These are phyloP conservation scores for Alternaria consortialis DNA, from an alignment of 2,329 filamentous ascomycete species.

Conservation along the genomic window DNA sequence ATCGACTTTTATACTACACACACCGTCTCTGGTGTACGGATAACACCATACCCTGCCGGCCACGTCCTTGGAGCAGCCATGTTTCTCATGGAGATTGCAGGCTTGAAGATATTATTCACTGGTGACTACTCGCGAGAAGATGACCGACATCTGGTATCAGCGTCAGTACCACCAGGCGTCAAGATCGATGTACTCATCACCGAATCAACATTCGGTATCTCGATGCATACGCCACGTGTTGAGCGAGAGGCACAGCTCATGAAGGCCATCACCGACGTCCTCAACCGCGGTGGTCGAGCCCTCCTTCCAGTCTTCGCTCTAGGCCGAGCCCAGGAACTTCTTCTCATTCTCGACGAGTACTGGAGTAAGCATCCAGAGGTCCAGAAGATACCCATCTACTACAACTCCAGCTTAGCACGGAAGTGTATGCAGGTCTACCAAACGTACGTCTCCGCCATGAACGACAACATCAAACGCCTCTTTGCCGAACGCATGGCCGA, in stretches of 20 bases:
- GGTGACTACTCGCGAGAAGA: constrained; percentile 97
- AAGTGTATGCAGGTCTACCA: constrained; percentile 99
- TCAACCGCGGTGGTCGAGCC: constrained; percentile 91
- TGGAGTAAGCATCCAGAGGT: constrained; percentile 90
- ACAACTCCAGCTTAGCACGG: constrained; percentile 90
- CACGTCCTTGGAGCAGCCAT: constrained; percentile 98
- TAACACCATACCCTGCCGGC: constrained; percentile 95
- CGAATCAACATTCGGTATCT: constrained; percentile 96
- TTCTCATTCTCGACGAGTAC: constrained; percentile 96
- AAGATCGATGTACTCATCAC: constrained; percentile 97
- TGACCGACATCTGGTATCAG: constrained; percentile 93
- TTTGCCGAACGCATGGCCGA: constrained; percentile 93
- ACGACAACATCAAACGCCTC: constrained; percentile 97
- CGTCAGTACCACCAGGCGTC: constrained; percentile 85
- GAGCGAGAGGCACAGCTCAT: constrained; percentile 94
- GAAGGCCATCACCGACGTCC: constrained; percentile 90
- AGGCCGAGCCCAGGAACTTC: constrained; percentile 89
- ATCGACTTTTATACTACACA: constrained; percentile 99
- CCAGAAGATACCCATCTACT: constrained; percentile 94
- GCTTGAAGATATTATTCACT: constrained; percentile 95
- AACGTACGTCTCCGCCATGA: constrained; percentile 98
- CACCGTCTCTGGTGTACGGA: constrained; percentile 93
- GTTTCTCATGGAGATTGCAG: constrained; percentile 97
- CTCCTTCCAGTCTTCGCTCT: constrained; percentile 96
- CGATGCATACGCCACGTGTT: constrained; percentile 86